Conservation (phyloP, 1,139 yeast species). For the Blastobotrys petasosporus region DNA sequence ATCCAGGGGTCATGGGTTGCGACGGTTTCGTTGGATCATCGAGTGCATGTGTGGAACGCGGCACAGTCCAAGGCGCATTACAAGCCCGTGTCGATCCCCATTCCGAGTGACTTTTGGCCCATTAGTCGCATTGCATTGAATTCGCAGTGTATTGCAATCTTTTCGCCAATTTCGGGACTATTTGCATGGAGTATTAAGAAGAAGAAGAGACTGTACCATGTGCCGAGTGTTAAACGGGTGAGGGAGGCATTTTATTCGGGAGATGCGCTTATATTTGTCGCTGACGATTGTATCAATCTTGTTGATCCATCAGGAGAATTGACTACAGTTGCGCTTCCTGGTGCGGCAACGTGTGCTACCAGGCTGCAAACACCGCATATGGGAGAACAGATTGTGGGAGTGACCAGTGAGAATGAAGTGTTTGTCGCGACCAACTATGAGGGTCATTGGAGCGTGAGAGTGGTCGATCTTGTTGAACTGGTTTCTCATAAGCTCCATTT, state of each 20-base stretch:
- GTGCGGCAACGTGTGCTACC: slow-evolving; percentile 43
- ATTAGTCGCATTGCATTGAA: slow-evolving; percentile 56
- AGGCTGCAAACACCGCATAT: slow-evolving; percentile 65
- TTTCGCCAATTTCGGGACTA: slow-evolving; percentile 35
- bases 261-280: slow-evolving; percentile 20
- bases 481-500: slow-evolving; percentile 11
- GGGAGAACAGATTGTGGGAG: slow-evolving; percentile 62
- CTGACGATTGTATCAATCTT: slow-evolving; percentile 17
- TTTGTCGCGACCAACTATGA: slow-evolving; percentile 60
- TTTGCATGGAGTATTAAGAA: slow-evolving; percentile 19
- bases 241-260: slow-evolving; percentile 23
- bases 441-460: slow-evolving; percentile 52
- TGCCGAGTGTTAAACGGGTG: slow-evolving; percentile 11
- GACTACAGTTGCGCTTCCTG: slow-evolving; percentile 10
- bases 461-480: slow-evolving; percentile 42
- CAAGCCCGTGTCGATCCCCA: slow-evolving; percentile 15
- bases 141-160: slow-evolving; percentile 54
- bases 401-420: slow-evolving; percentile 46
- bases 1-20: slow-evolving; percentile 52
- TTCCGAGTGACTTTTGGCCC: slow-evolving; percentile 59
- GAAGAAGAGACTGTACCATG: slow-evolving; percentile 11
- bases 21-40: slow-evolving; percentile 69
- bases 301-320: slow-evolving; percentile 16
- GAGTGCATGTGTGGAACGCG: slow-evolving; percentile 70
- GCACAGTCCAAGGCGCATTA: slow-evolving; percentile 37